Conservation (phyloP, 768 basidiomycete genomes). For the Serendipita vermifera region DNA sequence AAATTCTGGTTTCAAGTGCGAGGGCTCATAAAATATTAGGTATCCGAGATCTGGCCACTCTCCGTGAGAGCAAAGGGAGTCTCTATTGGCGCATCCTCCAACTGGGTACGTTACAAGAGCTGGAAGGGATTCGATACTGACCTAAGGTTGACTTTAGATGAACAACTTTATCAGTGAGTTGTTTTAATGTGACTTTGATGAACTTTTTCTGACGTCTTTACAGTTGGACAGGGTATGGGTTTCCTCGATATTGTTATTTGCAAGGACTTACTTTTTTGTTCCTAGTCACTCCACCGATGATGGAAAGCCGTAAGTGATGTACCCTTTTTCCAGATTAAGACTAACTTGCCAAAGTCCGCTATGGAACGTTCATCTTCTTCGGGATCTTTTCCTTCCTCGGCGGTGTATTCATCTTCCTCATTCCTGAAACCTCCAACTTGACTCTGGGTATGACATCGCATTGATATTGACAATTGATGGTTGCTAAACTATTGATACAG, state of each 20-base stretch:
- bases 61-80: conserved; percentile 63
- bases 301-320: conserved; percentile 27
- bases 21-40: neutral
- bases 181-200: neutral
- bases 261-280: conserved; percentile 32
- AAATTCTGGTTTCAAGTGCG: conserved; percentile 39
- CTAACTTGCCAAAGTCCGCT: conserved; percentile 27
- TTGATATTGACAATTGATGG: no score
- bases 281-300: conserved; percentile 56
- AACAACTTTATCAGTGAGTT: conserved; percentile 58
- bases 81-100: conserved; percentile 60
- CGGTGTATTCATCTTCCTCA: conserved; percentile 46
- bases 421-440: conserved; percentile 74
- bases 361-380: conserved; percentile 67
- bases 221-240: conserved; percentile 12
- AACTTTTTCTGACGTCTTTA: neutral
- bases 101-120: conserved; percentile 39
- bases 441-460: conserved; percentile 33
- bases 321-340: neutral
- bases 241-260: conserved; percentile 7
- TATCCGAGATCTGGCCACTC: conserved; percentile 20
- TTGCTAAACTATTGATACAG: conserved; percentile 18
- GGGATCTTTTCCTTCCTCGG: conserved; percentile 60
- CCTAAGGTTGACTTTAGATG: conserved; percentile 33
- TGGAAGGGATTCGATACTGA: neutral